Evolutionary conservation across 306 rosid species (phyloP).

Genomic region (Clitoria ternatea): DNA sequence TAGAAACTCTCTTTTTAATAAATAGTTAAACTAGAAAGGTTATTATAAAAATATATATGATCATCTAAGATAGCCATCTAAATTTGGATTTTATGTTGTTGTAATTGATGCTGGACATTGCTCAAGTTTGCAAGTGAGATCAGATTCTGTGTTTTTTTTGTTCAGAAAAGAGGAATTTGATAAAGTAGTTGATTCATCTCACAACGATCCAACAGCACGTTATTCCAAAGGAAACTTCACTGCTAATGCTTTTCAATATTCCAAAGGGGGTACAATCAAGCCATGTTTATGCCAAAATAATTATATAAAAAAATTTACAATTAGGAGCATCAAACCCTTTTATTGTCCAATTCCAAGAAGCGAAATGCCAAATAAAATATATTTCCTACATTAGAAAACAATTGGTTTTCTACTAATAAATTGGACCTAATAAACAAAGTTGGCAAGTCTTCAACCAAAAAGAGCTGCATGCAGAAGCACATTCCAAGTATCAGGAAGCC

Average conservation of each 20-base stretch:
- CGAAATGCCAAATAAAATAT: conserved; percentile 27
- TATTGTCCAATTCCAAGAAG: conserved; percentile 41
- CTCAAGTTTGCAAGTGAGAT: neutral
- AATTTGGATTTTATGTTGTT: neutral
- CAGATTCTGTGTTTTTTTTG: conserved; percentile 15
- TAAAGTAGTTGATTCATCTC: neutral
- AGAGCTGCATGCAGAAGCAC: conserved; percentile 74
- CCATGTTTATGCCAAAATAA: conserved; percentile 35
- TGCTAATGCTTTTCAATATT: conserved; percentile 30
- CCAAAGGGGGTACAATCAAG: conserved; percentile 17
- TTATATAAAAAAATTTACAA: conserved; percentile 42
- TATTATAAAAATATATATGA: neutral
- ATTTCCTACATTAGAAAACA: conserved; percentile 33
- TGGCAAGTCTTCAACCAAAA: conserved; percentile 39
- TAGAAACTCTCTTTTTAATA: neutral
- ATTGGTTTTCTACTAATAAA: conserved; percentile 26
- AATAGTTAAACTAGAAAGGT: neutral
- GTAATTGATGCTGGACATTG: conserved; percentile 7
- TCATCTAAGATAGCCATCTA: neutral
- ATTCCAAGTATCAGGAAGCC: conserved; percentile 96
- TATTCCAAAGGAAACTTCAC: conserved; percentile 7
- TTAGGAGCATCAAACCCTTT: conserved; percentile 26
- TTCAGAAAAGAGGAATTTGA: neutral
- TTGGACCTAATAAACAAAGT: neutral
- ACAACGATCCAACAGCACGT: conserved; percentile 9